Evolutionary conservation across 2,329 filamentous ascomycete genomes (phyloP).

Genomic region (Ophiostoma ulmi): DNA sequence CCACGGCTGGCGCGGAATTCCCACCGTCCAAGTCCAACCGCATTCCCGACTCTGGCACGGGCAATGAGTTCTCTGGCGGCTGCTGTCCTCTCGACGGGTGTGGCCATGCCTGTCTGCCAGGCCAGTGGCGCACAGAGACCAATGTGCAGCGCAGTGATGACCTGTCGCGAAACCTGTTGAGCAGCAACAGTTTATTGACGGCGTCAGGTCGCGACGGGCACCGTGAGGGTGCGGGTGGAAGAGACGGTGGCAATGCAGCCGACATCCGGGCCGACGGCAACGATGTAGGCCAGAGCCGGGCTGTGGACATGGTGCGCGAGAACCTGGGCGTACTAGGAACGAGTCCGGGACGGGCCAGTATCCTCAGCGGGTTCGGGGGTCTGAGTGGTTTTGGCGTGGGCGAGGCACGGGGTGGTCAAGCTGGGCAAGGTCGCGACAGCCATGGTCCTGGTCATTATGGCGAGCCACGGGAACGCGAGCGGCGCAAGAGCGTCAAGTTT

Average conservation of each 20-base stretch:
- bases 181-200: constrained; percentile 14
- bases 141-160: constrained; percentile 47
- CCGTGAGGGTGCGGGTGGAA: constrained; percentile 23
- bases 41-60: constrained; percentile 24
- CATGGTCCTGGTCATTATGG: not conserved
- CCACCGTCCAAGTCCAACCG: not conserved
- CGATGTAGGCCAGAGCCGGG: constrained; percentile 55
- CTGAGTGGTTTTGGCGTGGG: not conserved
- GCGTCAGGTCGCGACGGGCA: not conserved
- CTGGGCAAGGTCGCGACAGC: not conserved
- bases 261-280: constrained; percentile 45
- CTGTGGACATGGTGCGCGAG: constrained; percentile 56
- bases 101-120: constrained; percentile 58
- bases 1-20: not conserved
- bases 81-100: constrained; percentile 62
- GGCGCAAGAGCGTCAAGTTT: constrained; percentile 62
- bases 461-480: constrained; percentile 43
- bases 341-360: constrained; percentile 21
- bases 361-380: not conserved
- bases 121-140: constrained; percentile 49
- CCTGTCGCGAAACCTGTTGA: constrained; percentile 33
- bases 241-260: constrained; percentile 23
- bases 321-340: constrained; percentile 35
- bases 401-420: not conserved
- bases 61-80: constrained; percentile 43